Conservation (phyloP, 169 alveolate species). For the Cryptosporidium tyzzeri region DNA sequence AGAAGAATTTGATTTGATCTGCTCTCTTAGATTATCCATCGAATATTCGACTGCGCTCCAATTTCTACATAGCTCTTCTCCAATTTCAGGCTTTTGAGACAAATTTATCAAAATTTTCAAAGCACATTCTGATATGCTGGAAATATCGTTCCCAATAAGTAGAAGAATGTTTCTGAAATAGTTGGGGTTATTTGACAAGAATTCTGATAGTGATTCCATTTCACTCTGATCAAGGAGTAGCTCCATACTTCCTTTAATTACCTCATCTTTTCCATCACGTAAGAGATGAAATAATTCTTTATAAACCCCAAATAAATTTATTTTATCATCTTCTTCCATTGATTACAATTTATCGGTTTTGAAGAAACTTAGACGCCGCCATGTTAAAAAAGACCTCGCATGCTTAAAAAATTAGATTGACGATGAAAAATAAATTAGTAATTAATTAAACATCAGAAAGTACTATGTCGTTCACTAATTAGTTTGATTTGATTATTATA, state of each 20-base stretch:
- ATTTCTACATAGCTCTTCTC: constrained; percentile 36
- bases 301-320: constrained; percentile 9
- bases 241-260: constrained; percentile 38
- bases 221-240: constrained; percentile 57
- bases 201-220: constrained; percentile 12
- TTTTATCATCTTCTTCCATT: constrained; percentile 21
- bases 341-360: not conserved
- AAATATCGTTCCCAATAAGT: constrained; percentile 30
- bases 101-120: constrained; percentile 35
- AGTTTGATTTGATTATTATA: not conserved
- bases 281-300: constrained; percentile 29
- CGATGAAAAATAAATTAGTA: too few relatives aligned
- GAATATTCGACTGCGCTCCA: constrained; percentile 40
- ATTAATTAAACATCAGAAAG: not conserved
- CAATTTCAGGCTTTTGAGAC: constrained; percentile 52
- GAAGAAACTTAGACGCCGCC: constrained; percentile 15
- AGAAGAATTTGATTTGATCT: constrained; percentile 18
- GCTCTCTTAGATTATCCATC: constrained; percentile 68
- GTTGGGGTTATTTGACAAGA: constrained; percentile 13
- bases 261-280: constrained; percentile 8
- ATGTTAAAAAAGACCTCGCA: not conserved
- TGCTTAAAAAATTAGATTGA: not conserved
- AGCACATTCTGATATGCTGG: constrained; percentile 9
- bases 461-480: too few relatives aligned
- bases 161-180: constrained; percentile 6